Percentiles rank a stretch among this genome's conserved stretches.
Evolutionary conservation across 2,329 filamentous ascomycete species (phyloP).

Genomic region (Hymenoscyphus repandus): DNA sequence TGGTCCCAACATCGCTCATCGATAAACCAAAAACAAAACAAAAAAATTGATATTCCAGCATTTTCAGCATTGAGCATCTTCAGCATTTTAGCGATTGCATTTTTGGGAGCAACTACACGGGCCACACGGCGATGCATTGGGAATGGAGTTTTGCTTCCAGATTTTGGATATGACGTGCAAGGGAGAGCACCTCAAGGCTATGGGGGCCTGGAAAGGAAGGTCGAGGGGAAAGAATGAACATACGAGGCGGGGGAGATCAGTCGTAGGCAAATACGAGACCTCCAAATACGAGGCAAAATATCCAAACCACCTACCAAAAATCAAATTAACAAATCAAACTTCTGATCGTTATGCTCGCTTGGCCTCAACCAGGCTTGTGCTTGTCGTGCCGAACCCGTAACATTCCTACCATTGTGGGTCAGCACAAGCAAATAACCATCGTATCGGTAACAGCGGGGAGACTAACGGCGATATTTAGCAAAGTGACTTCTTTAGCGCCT

Average conservation of each 20-base stretch:
- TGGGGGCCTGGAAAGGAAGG: not conserved
- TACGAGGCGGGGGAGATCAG: not conserved
- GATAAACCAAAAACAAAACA: not conserved
- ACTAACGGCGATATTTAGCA: conserved; percentile 36
- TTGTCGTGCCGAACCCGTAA: conserved; percentile 24
- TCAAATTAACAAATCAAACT: not conserved
- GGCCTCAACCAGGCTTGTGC: conserved; percentile 12
- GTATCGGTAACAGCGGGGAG: not conserved
- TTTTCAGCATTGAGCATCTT: not conserved
- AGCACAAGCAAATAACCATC: conserved; percentile 4
- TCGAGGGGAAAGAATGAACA: not conserved
- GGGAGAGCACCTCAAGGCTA: not conserved
- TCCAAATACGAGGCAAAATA: not conserved
- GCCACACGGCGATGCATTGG: conserved; percentile 8
- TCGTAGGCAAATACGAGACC: not conserved
- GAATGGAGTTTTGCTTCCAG: conserved; percentile 4
- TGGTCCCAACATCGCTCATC: not conserved
- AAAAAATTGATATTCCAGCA: not conserved
- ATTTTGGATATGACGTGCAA: not conserved
- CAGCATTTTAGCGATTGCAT: not conserved
- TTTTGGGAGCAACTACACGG: conserved; percentile 1
- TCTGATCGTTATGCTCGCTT: conserved; percentile 6
- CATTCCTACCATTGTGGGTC: conserved; percentile 8
- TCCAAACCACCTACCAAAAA: conserved; percentile 2
- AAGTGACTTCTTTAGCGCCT: conserved; percentile 33